A percentile compares a stretch with the other conserved stretches of the same genome.
These are phyloP conservation scores for Whalleya microplaca DNA, from an alignment of 2,329 filamentous ascomycete genomes.

Conservation along the genomic window DNA sequence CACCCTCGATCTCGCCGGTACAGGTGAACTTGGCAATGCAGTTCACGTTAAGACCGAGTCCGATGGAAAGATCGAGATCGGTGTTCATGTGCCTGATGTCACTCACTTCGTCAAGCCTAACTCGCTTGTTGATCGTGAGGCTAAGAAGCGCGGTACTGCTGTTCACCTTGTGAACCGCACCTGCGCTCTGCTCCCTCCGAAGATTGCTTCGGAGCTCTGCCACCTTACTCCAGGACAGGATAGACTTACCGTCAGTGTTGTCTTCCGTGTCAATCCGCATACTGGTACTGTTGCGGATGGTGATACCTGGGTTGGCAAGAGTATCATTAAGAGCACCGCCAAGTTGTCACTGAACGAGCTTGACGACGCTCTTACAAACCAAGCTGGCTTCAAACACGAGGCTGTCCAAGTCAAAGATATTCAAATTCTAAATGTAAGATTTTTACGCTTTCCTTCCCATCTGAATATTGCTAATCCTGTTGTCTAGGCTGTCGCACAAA, in stretches of 20 bases:
- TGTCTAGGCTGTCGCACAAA: slow-evolving; percentile 73
- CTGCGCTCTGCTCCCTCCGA: slow-evolving; percentile 85
- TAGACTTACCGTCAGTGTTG: slow-evolving; percentile 86
- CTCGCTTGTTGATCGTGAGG: slow-evolving; percentile 93
- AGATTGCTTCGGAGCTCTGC: slow-evolving; percentile 84
- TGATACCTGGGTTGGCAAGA: slow-evolving; percentile 92
- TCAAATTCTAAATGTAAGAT: slow-evolving; percentile 72
- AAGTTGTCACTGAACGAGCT: slow-evolving; percentile 86
- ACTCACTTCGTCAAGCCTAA: slow-evolving; percentile 97
- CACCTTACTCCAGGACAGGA: slow-evolving; percentile 87
- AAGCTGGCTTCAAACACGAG: slow-evolving; percentile 63
- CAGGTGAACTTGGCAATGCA: slow-evolving; percentile 87
- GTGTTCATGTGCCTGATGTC: slow-evolving; percentile 92
- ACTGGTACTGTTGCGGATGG: slow-evolving; percentile 80
- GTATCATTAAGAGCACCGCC: slow-evolving; percentile 88
- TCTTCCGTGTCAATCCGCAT: slow-evolving; percentile 85
- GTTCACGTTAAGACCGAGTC: slow-evolving; percentile 85
- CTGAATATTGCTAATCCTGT: slow-evolving; percentile 28
- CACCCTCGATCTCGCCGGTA: slow-evolving; percentile 88
- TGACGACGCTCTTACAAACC: slow-evolving; percentile 75
- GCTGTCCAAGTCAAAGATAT: slow-evolving; percentile 75
- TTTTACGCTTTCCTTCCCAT: background rate
- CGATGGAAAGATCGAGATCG: slow-evolving; percentile 89
- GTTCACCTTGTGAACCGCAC: slow-evolving; percentile 91
- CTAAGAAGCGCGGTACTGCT: slow-evolving; percentile 95